A percentile compares a stretch with the other conserved stretches of the same genome.
These are phyloP conservation scores for Paramecium octaurelia DNA, from an alignment of 73 alveolate species.

Conservation along the genomic window DNA sequence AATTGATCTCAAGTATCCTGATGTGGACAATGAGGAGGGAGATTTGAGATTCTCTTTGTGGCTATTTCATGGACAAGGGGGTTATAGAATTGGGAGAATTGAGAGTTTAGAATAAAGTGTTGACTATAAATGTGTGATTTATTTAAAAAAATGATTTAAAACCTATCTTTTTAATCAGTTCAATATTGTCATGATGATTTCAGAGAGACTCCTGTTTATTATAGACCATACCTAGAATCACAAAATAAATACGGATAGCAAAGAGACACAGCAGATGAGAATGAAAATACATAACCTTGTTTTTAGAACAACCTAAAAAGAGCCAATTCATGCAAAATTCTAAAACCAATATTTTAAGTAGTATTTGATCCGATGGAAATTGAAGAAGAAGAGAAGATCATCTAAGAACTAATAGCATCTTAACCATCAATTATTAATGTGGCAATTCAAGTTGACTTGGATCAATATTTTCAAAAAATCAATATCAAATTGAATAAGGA, in stretches of 20 bases:
- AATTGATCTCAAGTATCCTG: neutral
- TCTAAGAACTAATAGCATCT: neutral
- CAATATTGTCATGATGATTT: neutral
- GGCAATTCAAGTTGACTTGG: neutral
- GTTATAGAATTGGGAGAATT: neutral
- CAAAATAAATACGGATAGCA: neutral
- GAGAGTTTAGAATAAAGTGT: neutral
- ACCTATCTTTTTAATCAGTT: neutral
- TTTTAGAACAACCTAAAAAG: neutral
- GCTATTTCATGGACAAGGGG: neutral
- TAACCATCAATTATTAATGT: neutral
- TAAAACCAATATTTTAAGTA: neutral
- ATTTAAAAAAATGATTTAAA: neutral
- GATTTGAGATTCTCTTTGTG: neutral
- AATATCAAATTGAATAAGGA: neutral
- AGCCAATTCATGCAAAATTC: neutral
- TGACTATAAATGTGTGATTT: conserved; percentile 1
- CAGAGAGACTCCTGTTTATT: neutral
- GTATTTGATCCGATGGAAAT: neutral
- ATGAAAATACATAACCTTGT: neutral
- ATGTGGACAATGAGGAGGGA: neutral
- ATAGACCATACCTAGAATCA: neutral
- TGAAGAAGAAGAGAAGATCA: neutral
- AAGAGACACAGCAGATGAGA: neutral
- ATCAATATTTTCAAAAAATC: neutral